phyloP scores from a whole-genome alignment of 495 filamentous ascomycete genomes.

The Daldinia vernicosa region DNA sequence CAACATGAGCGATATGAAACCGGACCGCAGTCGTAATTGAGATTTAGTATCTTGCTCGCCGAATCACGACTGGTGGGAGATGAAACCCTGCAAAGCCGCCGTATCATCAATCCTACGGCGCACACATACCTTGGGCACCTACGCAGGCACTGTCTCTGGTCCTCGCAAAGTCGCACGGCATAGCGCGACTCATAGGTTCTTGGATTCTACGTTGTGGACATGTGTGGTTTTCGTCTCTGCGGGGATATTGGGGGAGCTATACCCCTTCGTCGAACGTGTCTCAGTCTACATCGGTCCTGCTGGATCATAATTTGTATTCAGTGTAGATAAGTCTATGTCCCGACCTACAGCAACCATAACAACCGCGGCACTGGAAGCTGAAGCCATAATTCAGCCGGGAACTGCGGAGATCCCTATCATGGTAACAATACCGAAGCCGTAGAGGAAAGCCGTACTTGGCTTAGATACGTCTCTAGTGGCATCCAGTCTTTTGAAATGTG shows the following conservation, averaged over 20 bases:
- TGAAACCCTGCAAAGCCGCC: background rate
- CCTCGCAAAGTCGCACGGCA: slow-evolving; percentile 24
- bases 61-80: slow-evolving; percentile 9
- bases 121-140: slow-evolving; percentile 7
- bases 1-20: background rate
- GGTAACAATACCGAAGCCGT: background rate
- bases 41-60: background rate
- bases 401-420: background rate
- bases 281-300: background rate
- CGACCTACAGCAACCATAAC: background rate
- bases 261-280: background rate
- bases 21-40: slow-evolving; percentile 1
- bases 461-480: background rate
- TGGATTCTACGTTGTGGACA: background rate
- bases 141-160: background rate
- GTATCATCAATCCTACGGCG: slow-evolving; percentile 18
- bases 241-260: background rate
- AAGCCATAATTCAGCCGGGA: background rate
- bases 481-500: background rate
- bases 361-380: background rate
- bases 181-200: background rate
- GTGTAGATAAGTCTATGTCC: background rate
- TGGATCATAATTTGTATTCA: background rate
- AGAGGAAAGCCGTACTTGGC: background rate
- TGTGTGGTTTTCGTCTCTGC: background rate